Conservation (phyloP, 768 basidiomycete genomes). For the Solioccasus polychromus region DNA sequence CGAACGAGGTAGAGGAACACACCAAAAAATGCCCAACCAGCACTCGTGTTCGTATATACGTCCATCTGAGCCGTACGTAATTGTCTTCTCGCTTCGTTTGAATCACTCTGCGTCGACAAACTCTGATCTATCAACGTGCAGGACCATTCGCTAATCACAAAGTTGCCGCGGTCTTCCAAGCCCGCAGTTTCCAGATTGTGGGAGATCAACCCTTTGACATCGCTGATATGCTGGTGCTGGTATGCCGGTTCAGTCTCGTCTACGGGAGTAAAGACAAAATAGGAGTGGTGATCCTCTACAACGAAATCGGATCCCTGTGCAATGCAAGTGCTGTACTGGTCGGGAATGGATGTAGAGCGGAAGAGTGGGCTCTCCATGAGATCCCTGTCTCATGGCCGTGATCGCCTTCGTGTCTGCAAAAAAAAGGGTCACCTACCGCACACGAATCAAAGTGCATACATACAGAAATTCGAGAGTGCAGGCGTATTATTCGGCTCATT, state of each 20-base stretch:
- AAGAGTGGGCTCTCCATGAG: conserved; percentile 34
- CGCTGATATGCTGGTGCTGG: conserved; percentile 43
- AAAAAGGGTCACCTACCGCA: background rate
- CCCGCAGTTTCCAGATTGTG: conserved; percentile 22
- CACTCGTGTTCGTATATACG: conserved; percentile 51
- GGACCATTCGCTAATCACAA: conserved; percentile 53
- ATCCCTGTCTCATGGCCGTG: conserved; percentile 18
- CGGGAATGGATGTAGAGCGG: conserved; percentile 64
- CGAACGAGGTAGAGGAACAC: conserved; percentile 16
- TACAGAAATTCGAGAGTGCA: conserved; percentile 41
- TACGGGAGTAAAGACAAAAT: conserved; percentile 60
- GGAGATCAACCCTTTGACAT: conserved; percentile 28
- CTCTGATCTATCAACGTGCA: conserved; percentile 50
- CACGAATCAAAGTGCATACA: background rate
- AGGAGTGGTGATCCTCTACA: conserved; percentile 72
- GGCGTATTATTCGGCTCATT: conserved; percentile 53
- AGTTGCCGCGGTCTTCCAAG: conserved; percentile 34
- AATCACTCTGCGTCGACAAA: conserved; percentile 44
- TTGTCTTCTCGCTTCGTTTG: conserved; percentile 39
- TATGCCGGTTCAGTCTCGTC: conserved; percentile 47
- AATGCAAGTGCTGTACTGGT: conserved; percentile 38
- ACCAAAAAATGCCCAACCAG: conserved; percentile 76
- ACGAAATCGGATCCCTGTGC: conserved; percentile 56
- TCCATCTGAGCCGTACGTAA: conserved; percentile 62
- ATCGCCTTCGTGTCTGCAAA: conserved; percentile 19